Conservation (phyloP, 768 basidiomycete species). For the Lentinula guzmanii region DNA sequence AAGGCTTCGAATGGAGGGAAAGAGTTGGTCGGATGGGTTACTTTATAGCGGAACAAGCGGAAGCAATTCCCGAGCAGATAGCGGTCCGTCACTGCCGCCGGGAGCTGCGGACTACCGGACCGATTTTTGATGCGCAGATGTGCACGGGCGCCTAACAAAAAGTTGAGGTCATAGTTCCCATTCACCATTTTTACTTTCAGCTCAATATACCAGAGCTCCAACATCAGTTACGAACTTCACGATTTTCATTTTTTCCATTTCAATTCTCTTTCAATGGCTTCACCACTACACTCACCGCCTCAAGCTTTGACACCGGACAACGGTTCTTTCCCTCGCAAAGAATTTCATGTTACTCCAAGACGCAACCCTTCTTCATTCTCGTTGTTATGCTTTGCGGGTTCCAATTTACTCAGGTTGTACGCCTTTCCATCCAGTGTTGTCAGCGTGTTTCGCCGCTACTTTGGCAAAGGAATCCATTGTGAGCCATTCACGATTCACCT, state of each 20-base stretch:
- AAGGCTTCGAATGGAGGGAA: neutral
- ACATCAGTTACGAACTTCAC: constrained; percentile 5
- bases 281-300: neutral
- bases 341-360: constrained; percentile 60
- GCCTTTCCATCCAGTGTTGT: constrained; percentile 55
- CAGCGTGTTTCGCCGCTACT: constrained; percentile 46
- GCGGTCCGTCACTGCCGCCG: neutral
- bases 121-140: neutral
- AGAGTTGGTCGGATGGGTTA: neutral
- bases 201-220: neutral
- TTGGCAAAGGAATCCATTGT: constrained; percentile 36
- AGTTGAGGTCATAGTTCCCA: neutral
- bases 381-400: constrained; percentile 61
- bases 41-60: neutral
- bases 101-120: neutral
- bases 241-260: neutral
- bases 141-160: neutral
- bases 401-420: constrained; percentile 62
- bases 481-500: constrained; percentile 26
- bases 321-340: constrained; percentile 58
- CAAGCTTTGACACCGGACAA: neutral
- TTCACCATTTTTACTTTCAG: neutral
- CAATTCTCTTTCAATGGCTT: neutral
- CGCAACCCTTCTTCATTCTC: constrained; percentile 53
- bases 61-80: neutral